phyloP scores from a whole-genome alignment of 257 asterid genomes.

The Solanum pimpinellifolium region DNA sequence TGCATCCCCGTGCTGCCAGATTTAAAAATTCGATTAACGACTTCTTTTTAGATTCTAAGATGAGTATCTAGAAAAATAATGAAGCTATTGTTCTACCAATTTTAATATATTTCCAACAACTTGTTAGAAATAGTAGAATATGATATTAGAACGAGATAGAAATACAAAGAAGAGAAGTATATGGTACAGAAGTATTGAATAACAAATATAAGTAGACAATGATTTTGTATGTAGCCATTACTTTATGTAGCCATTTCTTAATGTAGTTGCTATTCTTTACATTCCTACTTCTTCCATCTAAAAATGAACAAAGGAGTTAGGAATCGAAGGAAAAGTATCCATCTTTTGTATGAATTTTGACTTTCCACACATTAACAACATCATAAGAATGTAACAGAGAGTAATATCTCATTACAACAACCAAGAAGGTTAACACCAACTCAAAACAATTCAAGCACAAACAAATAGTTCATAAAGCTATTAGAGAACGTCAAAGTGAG shows the following conservation, averaged over 20 bases:
- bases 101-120: no score
- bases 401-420: not conserved
- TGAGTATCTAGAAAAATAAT: no score
- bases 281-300: not conserved
- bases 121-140: no score
- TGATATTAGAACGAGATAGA: no score
- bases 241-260: not conserved
- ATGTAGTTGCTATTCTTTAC: not conserved
- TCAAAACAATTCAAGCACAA: not conserved
- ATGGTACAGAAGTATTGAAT: no score
- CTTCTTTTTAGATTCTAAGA: no score
- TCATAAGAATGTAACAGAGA: not conserved
- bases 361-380: not conserved
- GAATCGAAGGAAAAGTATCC: not conserved
- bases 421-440: not conserved
- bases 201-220: no score
- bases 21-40: no score
- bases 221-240: no score
- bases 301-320: not conserved
- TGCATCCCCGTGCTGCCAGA: no score
- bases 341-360: not conserved
- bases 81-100: no score
- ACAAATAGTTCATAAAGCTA: not conserved
- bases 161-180: no score
- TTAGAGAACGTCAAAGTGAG: not conserved